Evolutionary conservation across 1,284 basidiomycete genomes (phyloP).

Genomic region (Moniliella sp.): DNA sequence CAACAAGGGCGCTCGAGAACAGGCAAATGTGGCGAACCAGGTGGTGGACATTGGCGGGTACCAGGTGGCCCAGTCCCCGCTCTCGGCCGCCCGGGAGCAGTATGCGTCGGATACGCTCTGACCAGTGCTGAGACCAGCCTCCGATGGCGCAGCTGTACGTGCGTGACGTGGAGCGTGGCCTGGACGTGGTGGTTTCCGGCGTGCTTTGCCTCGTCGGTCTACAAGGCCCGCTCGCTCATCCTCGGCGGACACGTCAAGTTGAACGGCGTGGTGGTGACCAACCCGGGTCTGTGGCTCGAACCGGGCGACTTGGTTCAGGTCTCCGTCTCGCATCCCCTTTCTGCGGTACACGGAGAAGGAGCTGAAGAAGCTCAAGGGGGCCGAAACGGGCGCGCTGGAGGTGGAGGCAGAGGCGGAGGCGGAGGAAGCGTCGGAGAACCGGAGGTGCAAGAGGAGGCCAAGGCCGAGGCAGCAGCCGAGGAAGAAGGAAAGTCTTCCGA

Average conservation of each 20-base stretch:
- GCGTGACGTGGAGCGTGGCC: constrained; percentile 55
- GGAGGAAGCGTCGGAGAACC: background rate
- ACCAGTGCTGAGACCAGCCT: constrained; percentile 7
- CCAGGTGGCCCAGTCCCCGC: background rate
- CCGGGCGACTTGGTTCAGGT: constrained; percentile 95
- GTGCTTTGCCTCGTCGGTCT: constrained; percentile 73
- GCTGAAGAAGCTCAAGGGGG: background rate
- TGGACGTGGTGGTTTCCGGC: constrained; percentile 77
- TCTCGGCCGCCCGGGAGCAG: background rate
- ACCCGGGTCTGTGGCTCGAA: constrained; percentile 70
- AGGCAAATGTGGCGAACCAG: constrained; percentile 42
- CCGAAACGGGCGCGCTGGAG: background rate
- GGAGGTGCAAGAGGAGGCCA: background rate
- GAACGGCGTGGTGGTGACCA: constrained; percentile 66
- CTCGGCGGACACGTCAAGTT: constrained; percentile 67
- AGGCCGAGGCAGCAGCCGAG: background rate
- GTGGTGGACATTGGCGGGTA: background rate
- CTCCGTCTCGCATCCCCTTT: background rate
- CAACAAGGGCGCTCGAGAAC: background rate
- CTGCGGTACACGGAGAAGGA: background rate
- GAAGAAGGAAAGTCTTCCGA: background rate
- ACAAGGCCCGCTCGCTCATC: constrained; percentile 65
- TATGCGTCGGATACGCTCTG: background rate
- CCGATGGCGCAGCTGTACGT: constrained; percentile 24
- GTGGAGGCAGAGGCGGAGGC: background rate